A percentile compares a stretch with the other conserved stretches of the same genome.
Conservation (phyloP, 164 flowering plant genomes). For the Chloranthus sessilifolius region DNA sequence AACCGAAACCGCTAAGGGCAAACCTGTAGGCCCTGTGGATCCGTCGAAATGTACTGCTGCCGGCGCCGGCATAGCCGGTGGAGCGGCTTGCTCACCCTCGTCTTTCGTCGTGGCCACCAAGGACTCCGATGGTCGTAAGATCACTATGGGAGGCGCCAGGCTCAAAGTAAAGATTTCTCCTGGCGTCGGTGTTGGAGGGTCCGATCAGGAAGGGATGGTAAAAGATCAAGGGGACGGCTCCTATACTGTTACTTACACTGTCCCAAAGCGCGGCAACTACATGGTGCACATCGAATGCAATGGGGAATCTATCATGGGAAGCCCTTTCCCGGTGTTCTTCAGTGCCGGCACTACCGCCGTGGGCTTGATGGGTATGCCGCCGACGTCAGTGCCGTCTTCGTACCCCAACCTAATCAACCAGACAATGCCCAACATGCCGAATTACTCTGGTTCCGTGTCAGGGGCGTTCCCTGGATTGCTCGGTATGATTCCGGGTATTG, state of each 20-base stretch:
- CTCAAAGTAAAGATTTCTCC: slow-evolving; percentile 75
- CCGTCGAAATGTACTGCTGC: slow-evolving; percentile 84
- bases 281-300: slow-evolving; percentile 89
- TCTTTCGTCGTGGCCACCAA: slow-evolving; percentile 68
- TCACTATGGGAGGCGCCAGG: slow-evolving; percentile 59
- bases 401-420: slow-evolving; percentile 79
- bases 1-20: slow-evolving; percentile 37
- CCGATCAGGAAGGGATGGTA: slow-evolving; percentile 88
- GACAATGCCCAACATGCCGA: slow-evolving; percentile 99
- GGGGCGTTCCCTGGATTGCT: slow-evolving; percentile 87
- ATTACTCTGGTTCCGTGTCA: slow-evolving; percentile 84
- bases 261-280: slow-evolving; percentile 90
- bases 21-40: slow-evolving; percentile 88
- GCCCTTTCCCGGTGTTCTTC: slow-evolving; percentile 96
- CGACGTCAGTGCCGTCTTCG: slow-evolving; percentile 33
- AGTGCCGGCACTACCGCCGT: slow-evolving; percentile 63
- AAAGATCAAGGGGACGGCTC: slow-evolving; percentile 92
- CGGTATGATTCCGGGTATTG: slow-evolving; percentile 92
- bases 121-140: slow-evolving; percentile 83
- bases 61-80: slow-evolving; percentile 90
- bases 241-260: slow-evolving; percentile 80
- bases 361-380: slow-evolving; percentile 69
- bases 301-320: slow-evolving; percentile 87
- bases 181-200: slow-evolving; percentile 87
- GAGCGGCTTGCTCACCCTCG: slow-evolving; percentile 71